phyloP scores from a whole-genome alignment of 495 filamentous ascomycete species.

The Rusavskia elegans region DNA sequence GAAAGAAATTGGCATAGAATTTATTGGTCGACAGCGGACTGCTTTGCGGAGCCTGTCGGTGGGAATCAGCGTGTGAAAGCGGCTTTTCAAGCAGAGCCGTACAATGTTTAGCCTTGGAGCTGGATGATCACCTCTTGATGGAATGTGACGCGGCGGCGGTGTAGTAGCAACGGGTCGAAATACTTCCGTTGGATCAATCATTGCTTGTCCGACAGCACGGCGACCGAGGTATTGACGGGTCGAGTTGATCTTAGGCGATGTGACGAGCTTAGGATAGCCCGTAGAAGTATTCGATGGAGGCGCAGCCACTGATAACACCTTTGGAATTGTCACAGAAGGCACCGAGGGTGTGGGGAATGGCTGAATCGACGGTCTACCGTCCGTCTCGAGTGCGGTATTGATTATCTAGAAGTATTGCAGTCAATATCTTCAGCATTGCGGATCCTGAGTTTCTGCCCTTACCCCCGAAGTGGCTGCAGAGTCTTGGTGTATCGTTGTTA shows the following conservation, averaged over 20 bases:
- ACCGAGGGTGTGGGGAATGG: slow-evolving; percentile 19
- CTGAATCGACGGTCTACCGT: slow-evolving; percentile 23
- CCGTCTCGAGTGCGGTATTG: slow-evolving; percentile 23
- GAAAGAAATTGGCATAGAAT: slow-evolving; percentile 81
- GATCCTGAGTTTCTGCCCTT: not conserved
- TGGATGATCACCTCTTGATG: slow-evolving; percentile 33
- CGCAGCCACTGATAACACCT: not conserved
- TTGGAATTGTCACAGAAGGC: not conserved
- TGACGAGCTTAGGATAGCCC: not conserved
- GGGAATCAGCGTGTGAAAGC: slow-evolving; percentile 13
- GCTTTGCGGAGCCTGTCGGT: slow-evolving; percentile 23
- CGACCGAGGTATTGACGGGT: slow-evolving; percentile 8
- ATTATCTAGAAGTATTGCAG: slow-evolving; percentile 17
- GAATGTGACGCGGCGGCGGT: slow-evolving; percentile 37
- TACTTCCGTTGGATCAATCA: slow-evolving; percentile 23
- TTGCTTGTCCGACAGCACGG: slow-evolving; percentile 1
- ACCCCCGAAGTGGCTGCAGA: not conserved
- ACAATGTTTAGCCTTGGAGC: slow-evolving; percentile 32
- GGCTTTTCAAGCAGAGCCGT: slow-evolving; percentile 16
- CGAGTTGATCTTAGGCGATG: slow-evolving; percentile 3
- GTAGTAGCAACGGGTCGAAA: slow-evolving; percentile 46
- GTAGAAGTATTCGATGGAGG: not conserved
- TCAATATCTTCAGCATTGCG: not conserved
- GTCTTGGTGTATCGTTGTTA: not conserved
- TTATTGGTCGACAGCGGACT: slow-evolving; percentile 67